Conservation (phyloP, 306 rosid species). For the Acacia acuminata region DNA sequence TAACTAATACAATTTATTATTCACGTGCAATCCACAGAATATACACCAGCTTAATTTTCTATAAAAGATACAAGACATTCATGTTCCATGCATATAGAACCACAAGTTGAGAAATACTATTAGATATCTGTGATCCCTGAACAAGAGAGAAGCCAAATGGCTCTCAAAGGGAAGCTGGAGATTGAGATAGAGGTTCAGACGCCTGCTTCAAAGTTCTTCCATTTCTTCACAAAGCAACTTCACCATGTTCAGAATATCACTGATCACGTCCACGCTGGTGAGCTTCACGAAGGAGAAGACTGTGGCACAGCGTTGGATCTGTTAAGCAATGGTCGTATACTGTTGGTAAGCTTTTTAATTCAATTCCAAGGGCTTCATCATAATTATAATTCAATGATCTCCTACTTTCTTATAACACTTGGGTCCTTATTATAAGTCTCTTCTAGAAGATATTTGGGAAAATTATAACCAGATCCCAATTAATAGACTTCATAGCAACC, state of each 20-base stretch:
- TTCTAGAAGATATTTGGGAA: too few relatives aligned
- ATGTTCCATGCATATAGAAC: too few relatives aligned
- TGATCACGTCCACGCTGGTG: constrained; percentile 15
- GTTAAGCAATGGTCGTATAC: constrained; percentile 34
- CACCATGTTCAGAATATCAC: constrained; percentile 25
- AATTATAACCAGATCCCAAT: too few relatives aligned
- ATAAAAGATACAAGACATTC: too few relatives aligned
- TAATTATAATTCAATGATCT: too few relatives aligned
- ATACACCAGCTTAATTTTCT: too few relatives aligned
- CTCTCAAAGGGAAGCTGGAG: constrained; percentile 19
- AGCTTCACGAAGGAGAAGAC: constrained; percentile 42
- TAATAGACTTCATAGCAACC: too few relatives aligned
- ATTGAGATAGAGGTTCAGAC: constrained; percentile 14
- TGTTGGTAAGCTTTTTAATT: not conserved
- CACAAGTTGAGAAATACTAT: not conserved
- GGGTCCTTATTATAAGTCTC: too few relatives aligned
- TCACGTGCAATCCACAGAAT: too few relatives aligned
- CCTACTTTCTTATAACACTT: too few relatives aligned
- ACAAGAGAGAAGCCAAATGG: constrained; percentile 1
- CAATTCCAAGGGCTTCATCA: not conserved
- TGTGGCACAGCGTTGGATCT: constrained; percentile 41
- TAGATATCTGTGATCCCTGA: not conserved
- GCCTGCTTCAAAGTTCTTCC: constrained; percentile 26
- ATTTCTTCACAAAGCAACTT: constrained; percentile 1
- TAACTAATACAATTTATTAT: too few relatives aligned